Evolutionary conservation across 257 asterid species (phyloP), one percentile per base, ranked within the genome.

Genomic region (Primulina tabacum): DNA sequence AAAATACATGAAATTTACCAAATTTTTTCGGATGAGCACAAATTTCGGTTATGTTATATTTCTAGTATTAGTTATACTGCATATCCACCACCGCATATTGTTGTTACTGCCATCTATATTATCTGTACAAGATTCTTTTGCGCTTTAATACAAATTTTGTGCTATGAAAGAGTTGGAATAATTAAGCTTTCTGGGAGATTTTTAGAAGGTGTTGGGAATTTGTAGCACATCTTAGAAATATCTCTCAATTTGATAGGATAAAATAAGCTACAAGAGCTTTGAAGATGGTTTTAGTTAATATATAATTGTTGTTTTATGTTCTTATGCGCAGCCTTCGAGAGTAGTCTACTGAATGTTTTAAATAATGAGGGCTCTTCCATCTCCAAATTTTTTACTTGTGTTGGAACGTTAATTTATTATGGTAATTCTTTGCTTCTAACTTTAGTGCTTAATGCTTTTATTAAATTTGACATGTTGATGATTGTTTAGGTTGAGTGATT

Each of bases 1-100:
- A 53, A 55, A 66, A 35, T 62, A 64, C 69, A 62, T 63, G 7
- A 60, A 57, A 28, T 56, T 5, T 56, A 52, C n/a, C 4, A 6
- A 11, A 18, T 8, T 5, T 18, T 16, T 21, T 12, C 1, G 30
- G 18, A 18, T 33, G 20, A 55, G 33, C 65, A 10, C 18, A 57
- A 18, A 34, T 69, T 12, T 32, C 32, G 5, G 20, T 43, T n/a
- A 56, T 56, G 40, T 33, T 57, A 56, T 26, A 14, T 52, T 71
- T 7, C 20, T 29, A 53, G 5, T 21, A 21, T 10, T n/a, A 16
- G 30, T 37, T 10, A 10, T 10, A 58, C 57, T 65, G 43, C 17
- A 28, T 33, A 37, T 65, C 52, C 37, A 37, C 11, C 37, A 20
- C 11, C 30, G 7, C 69, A 20, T 38, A 9, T 63, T 24, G 10